These are phyloP conservation scores for Cryphonectria japonica DNA, from an alignment of 2,329 filamentous ascomycete genomes.

Conservation along the genomic window DNA sequence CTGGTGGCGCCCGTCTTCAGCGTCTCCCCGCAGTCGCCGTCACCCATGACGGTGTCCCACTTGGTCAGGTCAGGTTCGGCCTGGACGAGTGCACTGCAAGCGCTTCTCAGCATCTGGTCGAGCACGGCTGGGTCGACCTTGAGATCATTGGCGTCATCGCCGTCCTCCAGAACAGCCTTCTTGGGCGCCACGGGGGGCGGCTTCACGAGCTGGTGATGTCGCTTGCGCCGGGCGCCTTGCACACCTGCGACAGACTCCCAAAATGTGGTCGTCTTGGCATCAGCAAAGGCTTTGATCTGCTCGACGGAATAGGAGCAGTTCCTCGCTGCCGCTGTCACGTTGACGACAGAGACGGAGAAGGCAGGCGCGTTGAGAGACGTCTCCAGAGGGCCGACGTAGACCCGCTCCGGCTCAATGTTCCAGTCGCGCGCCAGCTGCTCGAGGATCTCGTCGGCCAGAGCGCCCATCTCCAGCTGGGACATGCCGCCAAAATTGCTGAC, in stretches of 20 bases:
- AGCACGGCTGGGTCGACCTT: conserved; percentile 56
- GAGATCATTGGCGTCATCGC: conserved; percentile 45
- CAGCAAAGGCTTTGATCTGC: conserved; percentile 66
- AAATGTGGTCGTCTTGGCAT: conserved; percentile 62
- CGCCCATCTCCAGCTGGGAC: conserved; percentile 60
- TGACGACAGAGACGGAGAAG: conserved; percentile 70
- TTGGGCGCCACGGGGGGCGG: conserved; percentile 39
- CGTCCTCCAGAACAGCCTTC: conserved; percentile 30
- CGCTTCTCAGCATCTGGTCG: conserved; percentile 59
- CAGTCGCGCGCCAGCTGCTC: conserved; percentile 52
- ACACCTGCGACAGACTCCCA: conserved; percentile 58
- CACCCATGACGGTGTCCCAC: conserved; percentile 37
- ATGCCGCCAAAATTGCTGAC: conserved; percentile 65
- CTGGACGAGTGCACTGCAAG: conserved; percentile 55
- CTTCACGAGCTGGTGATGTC: conserved; percentile 50
- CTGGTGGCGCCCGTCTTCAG: conserved; percentile 56
- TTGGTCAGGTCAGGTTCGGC: conserved; percentile 66
- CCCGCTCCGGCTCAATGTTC: conserved; percentile 55
- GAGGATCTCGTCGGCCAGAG: conserved; percentile 56
- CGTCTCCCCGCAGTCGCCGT: conserved; percentile 69
- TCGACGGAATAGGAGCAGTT: conserved; percentile 50
- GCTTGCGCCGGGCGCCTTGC: conserved; percentile 46
- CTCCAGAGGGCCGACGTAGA: conserved; percentile 67
- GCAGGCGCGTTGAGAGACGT: conserved; percentile 74
- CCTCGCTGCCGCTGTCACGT: conserved; percentile 53